A percentile compares a stretch with the other conserved stretches of the same genome.
Evolutionary conservation across 371 early-diverging fungal species (phyloP).

Genomic region (Mortierella sp.): DNA sequence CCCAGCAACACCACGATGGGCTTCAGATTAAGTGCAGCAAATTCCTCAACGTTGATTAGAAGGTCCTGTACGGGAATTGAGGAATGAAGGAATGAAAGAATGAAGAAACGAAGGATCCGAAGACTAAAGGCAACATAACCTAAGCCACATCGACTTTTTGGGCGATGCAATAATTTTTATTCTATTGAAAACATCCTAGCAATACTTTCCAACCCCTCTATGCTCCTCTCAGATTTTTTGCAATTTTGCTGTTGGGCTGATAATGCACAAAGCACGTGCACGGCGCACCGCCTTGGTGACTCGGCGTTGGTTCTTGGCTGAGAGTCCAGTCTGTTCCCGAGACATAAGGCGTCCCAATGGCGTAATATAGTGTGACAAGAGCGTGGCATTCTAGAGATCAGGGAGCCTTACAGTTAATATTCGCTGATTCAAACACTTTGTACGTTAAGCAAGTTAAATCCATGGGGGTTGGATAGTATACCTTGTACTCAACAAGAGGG

Average conservation of each 20-base stretch:
- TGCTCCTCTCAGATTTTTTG: background rate
- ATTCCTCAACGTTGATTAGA: too few relatives aligned
- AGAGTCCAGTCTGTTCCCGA: slow-evolving; percentile 78
- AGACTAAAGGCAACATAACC: background rate
- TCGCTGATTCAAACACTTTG: background rate
- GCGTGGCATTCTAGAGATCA: slow-evolving; percentile 62
- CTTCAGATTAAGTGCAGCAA: too few relatives aligned
- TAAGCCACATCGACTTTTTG: too few relatives aligned
- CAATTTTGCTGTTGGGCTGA: slow-evolving; percentile 50
- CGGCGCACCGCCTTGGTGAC: slow-evolving; percentile 87
- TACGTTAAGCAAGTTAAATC: background rate
- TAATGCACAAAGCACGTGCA: slow-evolving; percentile 84
- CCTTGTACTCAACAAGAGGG: slow-evolving; percentile 83
- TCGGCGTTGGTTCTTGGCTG: slow-evolving; percentile 83
- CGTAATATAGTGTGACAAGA: slow-evolving; percentile 81
- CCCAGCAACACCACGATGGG: background rate
- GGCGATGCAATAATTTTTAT: too few relatives aligned
- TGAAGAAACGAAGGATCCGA: background rate
- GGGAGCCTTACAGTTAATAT: background rate
- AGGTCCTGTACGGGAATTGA: background rate
- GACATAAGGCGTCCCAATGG: slow-evolving; percentile 88
- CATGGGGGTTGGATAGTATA: slow-evolving; percentile 10
- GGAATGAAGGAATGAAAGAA: background rate
- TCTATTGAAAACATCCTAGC: background rate
- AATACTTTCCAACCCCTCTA: background rate